Base-by-base conservation (phyloP, 345 rosid species). In the Kandelia obovata region DNA sequence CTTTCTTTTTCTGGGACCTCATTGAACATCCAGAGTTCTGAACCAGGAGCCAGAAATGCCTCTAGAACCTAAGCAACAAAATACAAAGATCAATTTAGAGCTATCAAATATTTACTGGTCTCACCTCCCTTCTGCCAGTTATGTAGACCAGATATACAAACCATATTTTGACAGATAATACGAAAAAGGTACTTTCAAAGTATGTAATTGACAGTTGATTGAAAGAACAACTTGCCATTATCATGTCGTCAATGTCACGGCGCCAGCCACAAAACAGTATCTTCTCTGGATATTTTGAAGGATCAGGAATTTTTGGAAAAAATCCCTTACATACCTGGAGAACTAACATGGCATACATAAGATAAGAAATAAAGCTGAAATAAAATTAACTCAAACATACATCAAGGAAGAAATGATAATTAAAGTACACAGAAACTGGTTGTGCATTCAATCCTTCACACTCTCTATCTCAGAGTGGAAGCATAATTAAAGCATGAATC, bases 161-260 rank as follows among this genome's bases (percentile, higher is more conserved):
- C n/a, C 26, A 7, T 13, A 28, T 17, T 34, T 58, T 16, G 17
- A 65, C 39, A 64, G 17, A 53, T 11, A 43, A 10, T 27, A 64
- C 31, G 10, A 5, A 56, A 6, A 53, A 51, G 67, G 60, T 66
- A 66, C 16, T 67, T 53, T 30, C 32, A 57, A 70, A 62, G 17
- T 13, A 43, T 15, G 19, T 19, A 0, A 43, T 25, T 1, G 61
- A 67, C 25, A 23, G 20, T 64, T 19, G 16, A 53, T 3, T 64
- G 27, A 15, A 61, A 28, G 23, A 23, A 20, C 49, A 32, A 28
- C 32, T 74, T 87, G 90, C 98, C 92, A 75, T 82, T 66, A 92
- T 92, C 98, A 92, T 92, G 86, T 92, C 98, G 82, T 90, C 86
- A 73, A 92, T 88, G 86, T 90, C 96, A 57, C 98, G 92, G 26